A percentile compares a stretch with the other conserved stretches of the same genome.
Evolutionary conservation across 2,329 filamentous ascomycete genomes (phyloP).

Genomic region (Diplodia mutila): DNA sequence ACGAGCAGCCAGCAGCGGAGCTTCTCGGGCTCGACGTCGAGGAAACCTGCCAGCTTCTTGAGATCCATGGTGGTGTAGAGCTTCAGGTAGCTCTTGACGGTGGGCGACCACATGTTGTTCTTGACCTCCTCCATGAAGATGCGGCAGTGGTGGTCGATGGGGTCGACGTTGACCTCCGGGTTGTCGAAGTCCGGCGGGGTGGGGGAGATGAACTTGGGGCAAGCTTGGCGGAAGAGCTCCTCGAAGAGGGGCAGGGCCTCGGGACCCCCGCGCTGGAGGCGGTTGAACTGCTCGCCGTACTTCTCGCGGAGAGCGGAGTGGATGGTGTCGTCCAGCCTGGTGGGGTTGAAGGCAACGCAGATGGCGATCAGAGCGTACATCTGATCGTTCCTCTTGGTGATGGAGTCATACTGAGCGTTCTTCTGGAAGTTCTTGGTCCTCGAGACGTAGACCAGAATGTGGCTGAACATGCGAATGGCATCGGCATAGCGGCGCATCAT

Average conservation of each 20-base stretch:
- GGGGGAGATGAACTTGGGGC: slow-evolving; percentile 99
- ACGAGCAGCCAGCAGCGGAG: slow-evolving; percentile 91
- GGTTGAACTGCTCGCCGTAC: slow-evolving; percentile 97
- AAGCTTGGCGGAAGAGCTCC: slow-evolving; percentile 96
- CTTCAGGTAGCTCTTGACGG: slow-evolving; percentile 96
- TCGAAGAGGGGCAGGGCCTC: slow-evolving; percentile 96
- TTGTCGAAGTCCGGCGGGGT: slow-evolving; percentile 97
- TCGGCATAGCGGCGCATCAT: slow-evolving; percentile 99
- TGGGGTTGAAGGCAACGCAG: slow-evolving; percentile 97
- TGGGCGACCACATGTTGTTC: slow-evolving; percentile 98
- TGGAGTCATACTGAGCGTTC: slow-evolving; percentile 96
- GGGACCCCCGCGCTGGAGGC: slow-evolving; percentile 93
- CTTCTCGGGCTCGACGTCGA: slow-evolving; percentile 96
- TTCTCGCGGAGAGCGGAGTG: slow-evolving; percentile 98
- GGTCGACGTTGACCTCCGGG: slow-evolving; percentile 93
- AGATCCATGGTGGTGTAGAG: slow-evolving; percentile 99
- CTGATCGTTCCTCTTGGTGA: slow-evolving; percentile 99
- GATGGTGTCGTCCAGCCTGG: slow-evolving; percentile 96
- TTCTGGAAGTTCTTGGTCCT: slow-evolving; percentile 99
- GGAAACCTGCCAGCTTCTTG: slow-evolving; percentile 95
- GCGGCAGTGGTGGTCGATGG: slow-evolving; percentile 92
- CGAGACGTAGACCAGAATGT: slow-evolving; percentile 98
- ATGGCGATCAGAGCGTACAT: slow-evolving; percentile 99
- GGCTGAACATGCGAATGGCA: slow-evolving; percentile 99
- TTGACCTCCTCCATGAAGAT: slow-evolving; percentile 99